Evolutionary conservation across 2,329 filamentous ascomycete species (phyloP).

Genomic region (Apiospora phragmitis): DNA sequence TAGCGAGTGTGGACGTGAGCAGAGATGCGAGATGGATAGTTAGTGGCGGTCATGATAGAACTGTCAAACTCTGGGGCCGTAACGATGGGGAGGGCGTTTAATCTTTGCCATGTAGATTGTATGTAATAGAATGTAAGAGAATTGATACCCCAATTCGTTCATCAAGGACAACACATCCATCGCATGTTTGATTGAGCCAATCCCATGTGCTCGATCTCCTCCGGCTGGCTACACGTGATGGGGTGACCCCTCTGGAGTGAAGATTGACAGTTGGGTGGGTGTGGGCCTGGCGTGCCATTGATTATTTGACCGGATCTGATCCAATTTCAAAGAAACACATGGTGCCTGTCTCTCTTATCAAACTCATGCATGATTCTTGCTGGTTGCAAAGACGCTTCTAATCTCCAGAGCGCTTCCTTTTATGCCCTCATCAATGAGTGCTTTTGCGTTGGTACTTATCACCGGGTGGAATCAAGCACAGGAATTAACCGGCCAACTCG

Average conservation of each 20-base stretch:
- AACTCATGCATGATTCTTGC: neutral
- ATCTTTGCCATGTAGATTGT: neutral
- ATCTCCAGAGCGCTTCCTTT: neutral
- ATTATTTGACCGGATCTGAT: neutral
- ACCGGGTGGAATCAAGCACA: neutral
- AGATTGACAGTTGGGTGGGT: no score
- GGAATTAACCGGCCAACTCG: neutral
- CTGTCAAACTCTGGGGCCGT: slow-evolving; percentile 93
- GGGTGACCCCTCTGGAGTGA: neutral
- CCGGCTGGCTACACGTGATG: neutral
- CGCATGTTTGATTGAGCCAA: neutral
- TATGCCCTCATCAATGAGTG: neutral
- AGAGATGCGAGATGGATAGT: slow-evolving; percentile 88
- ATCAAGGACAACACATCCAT: neutral
- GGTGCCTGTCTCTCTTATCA: neutral
- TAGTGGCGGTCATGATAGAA: slow-evolving; percentile 90
- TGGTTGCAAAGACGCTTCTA: neutral
- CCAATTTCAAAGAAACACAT: neutral
- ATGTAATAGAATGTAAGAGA: neutral
- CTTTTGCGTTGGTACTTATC: neutral
- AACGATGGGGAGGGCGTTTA: slow-evolving; percentile 67
- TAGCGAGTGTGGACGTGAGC: slow-evolving; percentile 87
- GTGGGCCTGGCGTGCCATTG: no score
- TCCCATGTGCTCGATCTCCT: neutral
- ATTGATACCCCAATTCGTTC: neutral